Conservation (phyloP, 179 eudicot species). For the Pouteria campechiana region DNA sequence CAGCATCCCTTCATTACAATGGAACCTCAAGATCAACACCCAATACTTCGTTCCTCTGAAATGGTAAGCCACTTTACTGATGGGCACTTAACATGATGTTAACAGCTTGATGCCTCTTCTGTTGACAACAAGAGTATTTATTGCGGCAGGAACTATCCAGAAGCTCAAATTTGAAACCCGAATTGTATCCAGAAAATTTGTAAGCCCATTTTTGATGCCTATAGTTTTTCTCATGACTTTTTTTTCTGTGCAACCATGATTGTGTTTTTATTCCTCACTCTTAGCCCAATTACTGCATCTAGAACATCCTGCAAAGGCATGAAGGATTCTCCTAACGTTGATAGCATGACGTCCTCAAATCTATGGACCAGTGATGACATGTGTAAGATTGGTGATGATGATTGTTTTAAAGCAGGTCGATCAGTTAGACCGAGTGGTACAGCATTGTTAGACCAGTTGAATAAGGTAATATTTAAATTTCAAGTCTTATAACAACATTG, state of each 20-base stretch:
- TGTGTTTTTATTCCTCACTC: too few species aligned
- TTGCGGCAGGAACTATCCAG: too few species aligned
- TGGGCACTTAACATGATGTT: neutral
- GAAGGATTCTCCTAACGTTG: constrained; percentile 44
- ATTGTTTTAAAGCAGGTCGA: constrained; percentile 23
- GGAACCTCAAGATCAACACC: constrained; percentile 33
- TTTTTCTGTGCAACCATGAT: too few species aligned
- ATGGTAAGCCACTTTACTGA: constrained; percentile 23
- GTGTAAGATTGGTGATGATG: constrained; percentile 63
- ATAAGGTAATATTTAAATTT: constrained; percentile 27
- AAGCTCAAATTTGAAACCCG: too few species aligned
- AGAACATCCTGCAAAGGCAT: constrained; percentile 25
- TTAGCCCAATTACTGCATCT: constrained; percentile 14
- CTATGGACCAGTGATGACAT: constrained; percentile 44
- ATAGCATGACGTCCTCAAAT: constrained; percentile 36
- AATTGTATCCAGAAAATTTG: too few species aligned
- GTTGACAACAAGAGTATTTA: too few species aligned
- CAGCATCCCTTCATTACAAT: constrained; percentile 79
- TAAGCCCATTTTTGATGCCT: too few species aligned
- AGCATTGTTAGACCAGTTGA: constrained; percentile 19
- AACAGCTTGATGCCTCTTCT: neutral
- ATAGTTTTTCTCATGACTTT: too few species aligned
- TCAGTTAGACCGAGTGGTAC: constrained; percentile 16
- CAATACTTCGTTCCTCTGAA: constrained; percentile 29
- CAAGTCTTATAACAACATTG: neutral